Evolutionary conservation across 257 asterid species (phyloP).

Genomic region (Paraleonurus japonicus): DNA sequence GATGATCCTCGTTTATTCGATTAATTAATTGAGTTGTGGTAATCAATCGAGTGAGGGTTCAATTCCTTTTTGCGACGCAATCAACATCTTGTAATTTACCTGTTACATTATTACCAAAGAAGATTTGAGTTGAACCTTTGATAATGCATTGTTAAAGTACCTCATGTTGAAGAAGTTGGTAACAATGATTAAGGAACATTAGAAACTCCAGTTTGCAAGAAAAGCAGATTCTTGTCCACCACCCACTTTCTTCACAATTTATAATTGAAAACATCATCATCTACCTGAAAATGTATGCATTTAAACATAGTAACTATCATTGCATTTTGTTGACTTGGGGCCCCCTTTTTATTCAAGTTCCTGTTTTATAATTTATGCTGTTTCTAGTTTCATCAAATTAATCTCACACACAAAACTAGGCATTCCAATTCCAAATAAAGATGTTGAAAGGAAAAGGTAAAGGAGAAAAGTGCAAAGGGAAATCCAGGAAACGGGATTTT

Average conservation of each 20-base stretch:
- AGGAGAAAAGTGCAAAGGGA: constrained; percentile 12
- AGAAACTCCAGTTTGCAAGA: constrained; percentile 16
- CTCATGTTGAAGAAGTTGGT: no score
- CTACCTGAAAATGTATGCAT: background rate
- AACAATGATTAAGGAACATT: background rate
- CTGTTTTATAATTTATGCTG: background rate
- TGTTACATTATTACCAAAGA: no score
- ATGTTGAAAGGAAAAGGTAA: constrained; percentile 19
- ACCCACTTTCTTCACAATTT: background rate
- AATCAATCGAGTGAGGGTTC: no score
- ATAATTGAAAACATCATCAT: background rate
- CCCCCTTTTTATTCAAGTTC: background rate
- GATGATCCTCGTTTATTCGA: no score
- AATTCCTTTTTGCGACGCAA: no score
- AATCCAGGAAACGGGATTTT: constrained; percentile 1
- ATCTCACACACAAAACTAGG: background rate
- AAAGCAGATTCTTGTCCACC: constrained; percentile 9
- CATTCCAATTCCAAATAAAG: constrained; percentile 13
- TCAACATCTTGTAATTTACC: no score
- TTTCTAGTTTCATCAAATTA: no score
- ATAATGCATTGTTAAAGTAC: no score
- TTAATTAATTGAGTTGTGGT: no score
- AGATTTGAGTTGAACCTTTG: no score
- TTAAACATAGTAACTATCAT: background rate
- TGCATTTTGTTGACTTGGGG: background rate